Evolutionary conservation across 371 early-diverging fungal genomes (phyloP).

Genomic region (Syncephalastrum monosporum): DNA sequence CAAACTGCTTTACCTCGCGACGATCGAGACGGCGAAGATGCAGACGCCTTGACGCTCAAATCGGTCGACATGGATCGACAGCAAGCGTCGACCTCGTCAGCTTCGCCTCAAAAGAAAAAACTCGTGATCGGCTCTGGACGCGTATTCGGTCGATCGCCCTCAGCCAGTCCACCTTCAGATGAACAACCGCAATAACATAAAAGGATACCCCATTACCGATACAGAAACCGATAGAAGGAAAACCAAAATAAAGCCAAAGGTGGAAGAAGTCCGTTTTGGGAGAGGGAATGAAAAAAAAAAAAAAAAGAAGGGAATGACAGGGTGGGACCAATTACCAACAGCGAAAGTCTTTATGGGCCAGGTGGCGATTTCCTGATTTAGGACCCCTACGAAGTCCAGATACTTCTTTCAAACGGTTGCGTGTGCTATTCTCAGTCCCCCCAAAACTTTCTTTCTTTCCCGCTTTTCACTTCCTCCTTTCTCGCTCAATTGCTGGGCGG

Average conservation of each 20-base stretch:
- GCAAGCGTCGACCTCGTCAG: not conserved
- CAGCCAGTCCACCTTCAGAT: constrained; percentile 9
- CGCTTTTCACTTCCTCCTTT: no score
- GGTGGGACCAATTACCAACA: no score
- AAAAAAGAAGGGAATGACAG: no score
- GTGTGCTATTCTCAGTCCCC: no score
- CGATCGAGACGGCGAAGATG: constrained; percentile 19
- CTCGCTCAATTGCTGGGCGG: no score
- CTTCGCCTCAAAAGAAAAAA: constrained; percentile 1
- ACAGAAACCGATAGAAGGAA: not conserved
- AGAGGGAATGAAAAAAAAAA: no score
- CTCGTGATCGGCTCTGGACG: constrained; percentile 33
- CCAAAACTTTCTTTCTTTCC: no score
- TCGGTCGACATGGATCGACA: constrained; percentile 21
- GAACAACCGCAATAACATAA: not conserved
- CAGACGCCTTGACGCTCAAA: constrained; percentile 33
- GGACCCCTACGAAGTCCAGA: no score
- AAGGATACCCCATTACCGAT: not conserved
- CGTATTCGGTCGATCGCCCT: constrained; percentile 39
- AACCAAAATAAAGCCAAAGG: not conserved
- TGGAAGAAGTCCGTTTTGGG: no score
- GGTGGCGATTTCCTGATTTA: no score
- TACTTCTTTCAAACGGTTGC: no score
- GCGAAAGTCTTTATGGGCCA: no score
- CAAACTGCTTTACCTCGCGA: constrained; percentile 10